Conservation (phyloP, 805 yeast genomes). For the Saccharomyces jurei region DNA sequence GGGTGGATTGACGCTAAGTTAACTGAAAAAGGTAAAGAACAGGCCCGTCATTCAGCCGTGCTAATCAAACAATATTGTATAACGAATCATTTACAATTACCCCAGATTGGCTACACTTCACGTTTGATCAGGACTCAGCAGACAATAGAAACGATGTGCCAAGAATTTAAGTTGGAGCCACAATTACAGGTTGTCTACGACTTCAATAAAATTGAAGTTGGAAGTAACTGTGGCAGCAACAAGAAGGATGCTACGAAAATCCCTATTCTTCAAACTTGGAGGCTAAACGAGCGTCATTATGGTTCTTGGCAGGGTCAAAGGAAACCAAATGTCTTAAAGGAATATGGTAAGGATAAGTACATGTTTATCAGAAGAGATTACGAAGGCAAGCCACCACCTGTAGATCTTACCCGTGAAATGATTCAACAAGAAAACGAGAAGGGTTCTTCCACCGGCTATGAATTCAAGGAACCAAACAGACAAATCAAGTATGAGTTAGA, state of each 20-base stretch:
- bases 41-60: slow-evolving; percentile 55
- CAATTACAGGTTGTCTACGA: slow-evolving; percentile 10
- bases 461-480: slow-evolving; percentile 26
- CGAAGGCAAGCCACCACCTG: slow-evolving; percentile 55
- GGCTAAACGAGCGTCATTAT: slow-evolving; percentile 72
- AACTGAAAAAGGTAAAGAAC: slow-evolving; percentile 54
- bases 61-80: slow-evolving; percentile 37
- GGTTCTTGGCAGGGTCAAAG: slow-evolving; percentile 69
- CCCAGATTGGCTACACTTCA: slow-evolving; percentile 58
- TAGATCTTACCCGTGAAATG: slow-evolving; percentile 21
- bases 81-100: slow-evolving; percentile 21
- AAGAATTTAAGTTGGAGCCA: slow-evolving; percentile 32
- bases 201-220: background rate
- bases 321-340: slow-evolving; percentile 51
- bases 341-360: slow-evolving; percentile 61
- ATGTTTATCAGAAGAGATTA: slow-evolving; percentile 71
- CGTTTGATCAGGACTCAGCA: slow-evolving; percentile 62
- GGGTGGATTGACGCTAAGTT: slow-evolving; percentile 74
- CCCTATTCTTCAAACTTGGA: slow-evolving; percentile 56
- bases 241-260: slow-evolving; percentile 38
- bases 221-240: background rate
- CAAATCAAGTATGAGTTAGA: slow-evolving; percentile 19
- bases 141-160: slow-evolving; percentile 57
- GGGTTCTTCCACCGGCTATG: slow-evolving; percentile 17
- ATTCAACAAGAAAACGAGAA: slow-evolving; percentile 31